Evolutionary conservation across 768 basidiomycete species (phyloP), one percentile per base, ranked within the genome.

Genomic region (Rossbeevera mucosa): DNA sequence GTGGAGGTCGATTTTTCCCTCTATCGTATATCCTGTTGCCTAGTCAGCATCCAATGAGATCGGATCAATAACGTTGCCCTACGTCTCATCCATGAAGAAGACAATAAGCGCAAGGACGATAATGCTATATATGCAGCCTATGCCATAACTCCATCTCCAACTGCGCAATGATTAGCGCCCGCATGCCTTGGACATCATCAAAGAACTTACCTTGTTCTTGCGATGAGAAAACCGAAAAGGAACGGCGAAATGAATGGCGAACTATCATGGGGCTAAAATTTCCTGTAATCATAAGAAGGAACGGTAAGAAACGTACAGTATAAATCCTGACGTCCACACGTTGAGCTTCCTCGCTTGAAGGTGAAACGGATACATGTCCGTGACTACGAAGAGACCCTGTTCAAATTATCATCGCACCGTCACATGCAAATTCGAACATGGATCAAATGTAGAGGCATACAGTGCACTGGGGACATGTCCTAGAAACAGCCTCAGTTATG

Each of bases 101-200:
- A 64, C 64, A 45, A 81, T 78, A 16, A 80, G 58, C 0, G 60
- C 36, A n/a, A 80, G 63, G 21, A 81, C 74, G n/a, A 78, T 50
- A 3, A 62, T 71, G 33, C 69, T 63, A 58, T 80, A 81, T 9
- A 80, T 74, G 16, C 72, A 74, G 0, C 72, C 80, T 54, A 79
- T 75, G 18, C 76, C 77, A 52, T 80, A 81, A n/a, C 76, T 68
- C 78, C 79, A 80, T 28, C 76, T 62, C 74, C 74, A 80, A 48
- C 72, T 76, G 43, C 5, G 24, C 5, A 24, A 1, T 16, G 0
- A 44, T 62, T 14, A 64, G 29, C 16, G 28, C 30, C 7, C 18
- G n/a, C 16, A 4, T 24, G 14, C 18, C 4, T 26, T 25, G 25
- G 2, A 25, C 28, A 11, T 25, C 12, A 22, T 2, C 13, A 29